Evolutionary conservation across 176 grass and related monocot species (phyloP).

Genomic region (Alloteropsis semialata): DNA sequence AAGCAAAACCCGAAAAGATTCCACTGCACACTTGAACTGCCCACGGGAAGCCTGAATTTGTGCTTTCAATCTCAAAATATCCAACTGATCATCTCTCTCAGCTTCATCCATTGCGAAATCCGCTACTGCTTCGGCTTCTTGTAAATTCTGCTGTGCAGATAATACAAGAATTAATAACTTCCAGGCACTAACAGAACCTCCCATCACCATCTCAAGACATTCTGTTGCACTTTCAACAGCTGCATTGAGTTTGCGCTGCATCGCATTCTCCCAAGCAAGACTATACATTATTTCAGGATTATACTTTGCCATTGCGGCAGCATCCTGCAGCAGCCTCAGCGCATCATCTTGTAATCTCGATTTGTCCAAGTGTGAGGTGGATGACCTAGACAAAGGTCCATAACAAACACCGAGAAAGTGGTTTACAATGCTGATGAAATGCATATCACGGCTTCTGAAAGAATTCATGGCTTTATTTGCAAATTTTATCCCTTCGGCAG

Average conservation of each 20-base stretch:
- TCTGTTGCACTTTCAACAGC: constrained; percentile 69
- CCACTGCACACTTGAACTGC: constrained; percentile 73
- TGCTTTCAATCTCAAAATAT: constrained; percentile 77
- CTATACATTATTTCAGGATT: constrained; percentile 84
- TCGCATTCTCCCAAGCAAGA: constrained; percentile 79
- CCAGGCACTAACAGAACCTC: constrained; percentile 80
- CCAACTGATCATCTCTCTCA: constrained; percentile 70
- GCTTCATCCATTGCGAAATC: constrained; percentile 83
- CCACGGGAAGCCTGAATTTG: constrained; percentile 63
- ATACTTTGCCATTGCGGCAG: constrained; percentile 49
- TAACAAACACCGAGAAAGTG: constrained; percentile 85
- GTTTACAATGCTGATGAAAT: constrained; percentile 65
- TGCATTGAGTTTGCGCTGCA: constrained; percentile 83
- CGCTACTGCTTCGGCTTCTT: constrained; percentile 78
- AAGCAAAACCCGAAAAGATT: constrained; percentile 81
- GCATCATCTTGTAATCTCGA: constrained; percentile 64
- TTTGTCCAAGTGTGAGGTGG: constrained; percentile 63
- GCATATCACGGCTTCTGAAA: constrained; percentile 50
- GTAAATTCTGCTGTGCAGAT: constrained; percentile 77
- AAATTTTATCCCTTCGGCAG: constrained; percentile 83
- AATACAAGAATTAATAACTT: constrained; percentile 75
- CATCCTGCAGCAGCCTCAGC: constrained; percentile 53
- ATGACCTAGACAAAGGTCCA: constrained; percentile 73
- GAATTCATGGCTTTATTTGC: constrained; percentile 66
- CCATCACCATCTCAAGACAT: constrained; percentile 76